A percentile compares a stretch with the other conserved stretches of the same genome.
phyloP scores from a whole-genome alignment of 1,284 basidiomycete genomes.

The Trichosporon asahii region DNA sequence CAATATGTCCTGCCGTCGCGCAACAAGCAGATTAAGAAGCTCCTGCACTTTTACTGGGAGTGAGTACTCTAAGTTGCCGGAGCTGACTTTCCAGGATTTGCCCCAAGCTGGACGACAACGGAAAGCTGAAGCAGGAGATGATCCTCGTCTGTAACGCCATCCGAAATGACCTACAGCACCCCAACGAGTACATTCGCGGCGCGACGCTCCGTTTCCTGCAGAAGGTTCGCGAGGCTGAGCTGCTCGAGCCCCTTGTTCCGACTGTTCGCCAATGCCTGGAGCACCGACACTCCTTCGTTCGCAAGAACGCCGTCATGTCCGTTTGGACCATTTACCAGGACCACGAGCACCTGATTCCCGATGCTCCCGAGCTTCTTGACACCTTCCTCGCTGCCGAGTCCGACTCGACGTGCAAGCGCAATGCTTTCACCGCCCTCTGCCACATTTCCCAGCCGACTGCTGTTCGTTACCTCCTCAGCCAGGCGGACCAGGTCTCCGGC shows the following conservation, averaged over 20 bases:
- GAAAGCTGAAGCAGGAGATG: conserved; percentile 99
- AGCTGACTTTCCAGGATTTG: conserved; percentile 60
- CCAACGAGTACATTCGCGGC: conserved; percentile 98
- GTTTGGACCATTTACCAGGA: conserved; percentile 90
- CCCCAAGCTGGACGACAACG: conserved; percentile 94
- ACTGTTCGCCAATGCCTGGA: conserved; percentile 92
- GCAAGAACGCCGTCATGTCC: conserved; percentile 98
- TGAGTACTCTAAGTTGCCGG: conserved; percentile 26
- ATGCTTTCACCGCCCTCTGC: conserved; percentile 92
- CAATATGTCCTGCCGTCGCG: conserved; percentile 94
- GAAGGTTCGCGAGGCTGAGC: conserved; percentile 90
- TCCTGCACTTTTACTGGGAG: conserved; percentile 99
- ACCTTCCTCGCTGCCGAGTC: conserved; percentile 97
- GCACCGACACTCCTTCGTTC: conserved; percentile 96
- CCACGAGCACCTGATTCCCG: conserved; percentile 91
- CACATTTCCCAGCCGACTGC: conserved; percentile 85
- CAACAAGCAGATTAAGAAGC: conserved; percentile 97
- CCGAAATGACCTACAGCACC: conserved; percentile 98
- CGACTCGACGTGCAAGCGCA: conserved; percentile 94
- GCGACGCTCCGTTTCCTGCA: conserved; percentile 94
- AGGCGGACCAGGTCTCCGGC: conserved; percentile 76
- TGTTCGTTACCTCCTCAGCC: conserved; percentile 81
- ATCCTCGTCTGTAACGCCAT: conserved; percentile 98
- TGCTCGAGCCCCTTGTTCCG: conserved; percentile 93
- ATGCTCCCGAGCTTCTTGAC: conserved; percentile 93